A percentile compares a stretch with the other conserved stretches of the same genome.
Conservation (phyloP, 192 early-diverging fungal genomes). For the Mortierella claussenii region DNA sequence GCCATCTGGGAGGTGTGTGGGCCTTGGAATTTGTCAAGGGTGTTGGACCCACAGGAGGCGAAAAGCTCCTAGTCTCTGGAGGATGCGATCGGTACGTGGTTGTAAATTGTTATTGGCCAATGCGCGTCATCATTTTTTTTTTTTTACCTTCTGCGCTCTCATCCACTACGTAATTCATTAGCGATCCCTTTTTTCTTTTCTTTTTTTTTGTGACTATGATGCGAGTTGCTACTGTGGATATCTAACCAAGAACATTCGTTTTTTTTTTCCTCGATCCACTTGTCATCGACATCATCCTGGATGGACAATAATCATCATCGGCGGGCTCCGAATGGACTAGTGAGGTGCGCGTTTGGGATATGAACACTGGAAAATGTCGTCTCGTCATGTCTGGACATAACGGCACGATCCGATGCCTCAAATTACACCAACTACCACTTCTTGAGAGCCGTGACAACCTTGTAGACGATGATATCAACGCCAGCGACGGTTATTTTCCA, state of each 20-base stretch:
- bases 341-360: conserved; percentile 95
- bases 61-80: conserved; percentile 89
- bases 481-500: neutral
- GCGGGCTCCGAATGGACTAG: conserved; percentile 30
- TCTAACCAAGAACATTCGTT: no score
- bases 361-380: conserved; percentile 84
- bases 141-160: neutral
- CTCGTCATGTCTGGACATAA: conserved; percentile 96
- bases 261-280: conserved; percentile 8
- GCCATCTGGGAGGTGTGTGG: conserved; percentile 97
- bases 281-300: no score
- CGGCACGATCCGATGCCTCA: conserved; percentile 95
- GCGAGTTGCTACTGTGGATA: no score
- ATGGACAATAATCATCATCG: neutral
- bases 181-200: conserved; percentile 2
- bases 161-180: neutral
- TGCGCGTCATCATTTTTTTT: conserved; percentile 14
- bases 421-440: conserved; percentile 61
- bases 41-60: conserved; percentile 55
- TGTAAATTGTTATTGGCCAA: neutral
- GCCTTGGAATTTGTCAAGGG: conserved; percentile 89
- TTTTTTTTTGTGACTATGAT: neutral
- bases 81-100: conserved; percentile 88
- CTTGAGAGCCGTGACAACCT: neutral
- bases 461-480: neutral